Base-by-base conservation (phyloP, 805 yeast species). In the Candida insectalens region DNA sequence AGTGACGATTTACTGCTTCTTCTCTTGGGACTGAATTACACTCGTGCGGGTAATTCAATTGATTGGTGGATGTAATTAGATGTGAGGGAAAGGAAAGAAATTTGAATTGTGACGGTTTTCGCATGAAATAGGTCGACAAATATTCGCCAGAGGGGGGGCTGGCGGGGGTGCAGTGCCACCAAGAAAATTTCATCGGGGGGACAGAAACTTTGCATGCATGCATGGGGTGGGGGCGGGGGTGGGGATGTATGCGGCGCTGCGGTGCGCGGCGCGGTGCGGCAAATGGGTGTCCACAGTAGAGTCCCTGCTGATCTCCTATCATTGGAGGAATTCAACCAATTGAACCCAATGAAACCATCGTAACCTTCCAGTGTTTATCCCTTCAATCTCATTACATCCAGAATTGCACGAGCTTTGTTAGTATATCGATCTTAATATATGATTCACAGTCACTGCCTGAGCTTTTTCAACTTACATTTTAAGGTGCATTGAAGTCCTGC, bases 401-500 rank as follows among this genome's bases (percentile, higher is more conserved):
- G n/a, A n/a, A n/a, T n/a, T n/a, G n/a, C n/a, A 8, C 23, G 23
- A 21, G 7, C 23, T 12, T 21, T 12, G 12, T 21, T 7, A 8
- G 7, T 8, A 12, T 21, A 21, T 7, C 23, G 23, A 12, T 21
- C 10, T 7, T 21, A 21, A 21, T 21, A 12, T 7, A 7, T 17
- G 18, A 6, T 6, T 6, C 19, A 7, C 15, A 9, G 12, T 14
- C 30, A 27, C n/a, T 6, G 18, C 30, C 12, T 14, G 15, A 15
- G 12, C 18, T 27, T 17, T 27, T 17, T 27, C 18, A n/a, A 27
- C 30, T 27, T 27, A 27, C 30, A 27, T 6, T 17, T 27, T 27
- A 17, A 27, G 30, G 14, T 27, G 30, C 30, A 27, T 27, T n/a
- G n/a, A n/a, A n/a, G n/a, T n/a, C n/a, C n/a, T n/a, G n/a, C 23